Base-by-base conservation (phyloP, 495 filamentous ascomycete genomes). In the Xylaria sp. region DNA sequence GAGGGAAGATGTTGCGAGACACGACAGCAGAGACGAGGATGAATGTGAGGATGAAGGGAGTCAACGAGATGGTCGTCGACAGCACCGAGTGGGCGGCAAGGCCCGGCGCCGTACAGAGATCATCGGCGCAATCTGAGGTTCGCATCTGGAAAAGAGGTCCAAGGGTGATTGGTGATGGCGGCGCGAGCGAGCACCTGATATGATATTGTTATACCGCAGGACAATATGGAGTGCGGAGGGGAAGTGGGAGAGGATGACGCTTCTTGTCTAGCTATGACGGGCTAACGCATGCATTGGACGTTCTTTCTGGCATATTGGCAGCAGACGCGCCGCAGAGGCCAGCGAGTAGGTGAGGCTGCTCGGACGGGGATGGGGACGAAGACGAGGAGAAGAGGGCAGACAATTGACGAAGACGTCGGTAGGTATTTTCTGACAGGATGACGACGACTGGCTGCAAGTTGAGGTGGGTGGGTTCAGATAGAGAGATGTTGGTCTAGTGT, bases 1-100 rank as follows among this genome's bases (percentile, higher is more conserved):
- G 81, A 12, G 92, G 89, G 77, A 91, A 92, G 26, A 93, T 77
- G 70, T 88, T 89, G 46, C 87, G 85, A 14, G 88, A 83, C 17
- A 89, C 88, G 61, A 88, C 78, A 37, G 87, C 75, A 63, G 71
- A 75, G 67, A 77, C 72, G 67, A 71, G 43, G 48, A 75, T 11
- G 72, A 78, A 59, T 8, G 76, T 73, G 74, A 80, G 6, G 70
- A 79, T 35, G 73, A 80, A 82, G 29, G 84, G 84, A n/a, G 80
- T 62, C 46, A 85, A 73, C 9, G 83, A 80, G 55, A 85, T 37
- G 33, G 78, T 35, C 31, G 75, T 77, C 2, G 78, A 70, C 66
- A 78, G 59, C 62, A 76, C 64, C 52, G 78, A 76, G 55, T 74
- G 75, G 24, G 74, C 52, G 24, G 70, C 61, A 19, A 74, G 64